phyloP scores from a whole-genome alignment of 805 yeast species.

The Saccharomycopsis microspora region DNA sequence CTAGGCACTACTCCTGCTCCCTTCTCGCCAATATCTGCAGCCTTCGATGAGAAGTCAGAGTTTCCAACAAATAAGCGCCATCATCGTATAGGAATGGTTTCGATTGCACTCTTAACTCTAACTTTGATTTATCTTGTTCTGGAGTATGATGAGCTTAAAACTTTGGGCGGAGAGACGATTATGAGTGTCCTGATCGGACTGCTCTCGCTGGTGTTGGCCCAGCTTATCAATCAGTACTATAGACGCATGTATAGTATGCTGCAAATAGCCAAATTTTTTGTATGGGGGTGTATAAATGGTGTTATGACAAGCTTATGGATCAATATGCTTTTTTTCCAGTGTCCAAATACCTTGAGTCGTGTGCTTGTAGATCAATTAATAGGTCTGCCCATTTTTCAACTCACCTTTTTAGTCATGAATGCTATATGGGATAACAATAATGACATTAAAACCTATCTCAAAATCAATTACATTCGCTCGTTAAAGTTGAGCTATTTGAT shows the following conservation, averaged over 20 bases:
- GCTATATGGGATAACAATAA: constrained; percentile 42
- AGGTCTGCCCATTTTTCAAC: constrained; percentile 46
- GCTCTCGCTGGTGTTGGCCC: constrained; percentile 14
- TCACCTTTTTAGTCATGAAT: constrained; percentile 35
- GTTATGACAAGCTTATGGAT: constrained; percentile 45
- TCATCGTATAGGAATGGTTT: neutral
- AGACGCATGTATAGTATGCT: constrained; percentile 5
- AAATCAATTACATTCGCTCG: constrained; percentile 32
- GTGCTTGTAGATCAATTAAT: constrained; percentile 41
- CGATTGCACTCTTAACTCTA: neutral
- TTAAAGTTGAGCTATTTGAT: constrained; percentile 41
- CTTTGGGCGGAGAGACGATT: neutral
- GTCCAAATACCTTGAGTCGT: constrained; percentile 25
- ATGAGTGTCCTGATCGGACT: constrained; percentile 8
- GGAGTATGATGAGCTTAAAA: constrained; percentile 6
- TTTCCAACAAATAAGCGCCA: neutral
- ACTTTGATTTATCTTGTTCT: constrained; percentile 2
- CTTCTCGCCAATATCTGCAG: no score
- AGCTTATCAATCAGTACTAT: constrained; percentile 15
- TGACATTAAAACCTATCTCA: constrained; percentile 23
- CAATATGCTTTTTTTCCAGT: constrained; percentile 28
- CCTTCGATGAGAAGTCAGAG: neutral
- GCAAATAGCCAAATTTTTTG: constrained; percentile 31
- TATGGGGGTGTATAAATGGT: constrained; percentile 57
- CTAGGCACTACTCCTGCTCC: no score